Percentiles rank a stretch among this genome's conserved stretches.
Conservation (phyloP, 2,329 filamentous ascomycete genomes). For the Claviceps africana region DNA sequence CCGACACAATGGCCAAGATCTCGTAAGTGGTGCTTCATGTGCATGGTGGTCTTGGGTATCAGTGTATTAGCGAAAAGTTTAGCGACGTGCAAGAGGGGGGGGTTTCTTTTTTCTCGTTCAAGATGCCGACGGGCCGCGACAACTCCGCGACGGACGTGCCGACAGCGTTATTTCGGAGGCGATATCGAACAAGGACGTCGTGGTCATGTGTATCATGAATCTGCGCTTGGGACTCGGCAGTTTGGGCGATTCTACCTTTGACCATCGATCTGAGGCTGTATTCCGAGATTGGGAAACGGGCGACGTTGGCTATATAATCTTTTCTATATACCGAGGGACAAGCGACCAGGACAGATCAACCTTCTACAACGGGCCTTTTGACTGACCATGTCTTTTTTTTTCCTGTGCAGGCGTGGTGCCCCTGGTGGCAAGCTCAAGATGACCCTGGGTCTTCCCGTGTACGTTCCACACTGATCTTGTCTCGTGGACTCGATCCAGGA, state of each 20-base stretch:
- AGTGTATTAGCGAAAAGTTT: constrained; percentile 3
- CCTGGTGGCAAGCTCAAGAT: constrained; percentile 99
- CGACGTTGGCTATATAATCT: neutral
- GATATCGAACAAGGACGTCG: neutral
- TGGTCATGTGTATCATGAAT: neutral
- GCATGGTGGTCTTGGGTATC: constrained; percentile 9
- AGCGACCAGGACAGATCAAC: neutral
- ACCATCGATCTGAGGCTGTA: neutral
- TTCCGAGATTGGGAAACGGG: neutral
- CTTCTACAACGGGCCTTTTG: neutral
- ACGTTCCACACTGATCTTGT: constrained; percentile 30
- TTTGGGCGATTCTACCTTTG: neutral
- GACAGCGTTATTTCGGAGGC: constrained; percentile 3
- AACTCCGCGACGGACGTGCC: neutral
- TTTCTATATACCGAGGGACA: neutral
- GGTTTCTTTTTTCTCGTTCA: neutral
- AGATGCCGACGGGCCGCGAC: neutral
- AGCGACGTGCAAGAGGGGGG: constrained; percentile 11
- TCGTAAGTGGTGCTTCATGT: constrained; percentile 35
- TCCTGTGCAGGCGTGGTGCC: constrained; percentile 55
- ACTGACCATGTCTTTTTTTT: constrained; percentile 2
- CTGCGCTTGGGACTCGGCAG: neutral
- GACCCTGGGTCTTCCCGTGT: constrained; percentile 99
- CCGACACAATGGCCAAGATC: constrained; percentile 48
- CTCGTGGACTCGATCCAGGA: constrained; percentile 3